Percentiles rank a stretch among this genome's conserved stretches.
Conservation (phyloP, 2,329 filamentous ascomycete species). For the Dryadomyces quercivorus region DNA sequence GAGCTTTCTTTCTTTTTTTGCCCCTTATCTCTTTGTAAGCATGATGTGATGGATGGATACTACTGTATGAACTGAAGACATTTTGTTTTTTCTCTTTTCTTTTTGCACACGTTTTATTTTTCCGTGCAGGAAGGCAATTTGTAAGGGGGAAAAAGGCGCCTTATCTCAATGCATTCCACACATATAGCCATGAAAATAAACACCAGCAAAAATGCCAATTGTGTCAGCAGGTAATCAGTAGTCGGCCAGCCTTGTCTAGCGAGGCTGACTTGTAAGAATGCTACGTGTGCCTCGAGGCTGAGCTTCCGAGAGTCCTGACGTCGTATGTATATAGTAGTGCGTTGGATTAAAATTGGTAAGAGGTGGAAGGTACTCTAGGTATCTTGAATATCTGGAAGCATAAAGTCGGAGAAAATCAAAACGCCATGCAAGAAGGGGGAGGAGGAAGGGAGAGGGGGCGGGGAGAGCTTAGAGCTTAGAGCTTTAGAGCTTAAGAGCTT, state of each 20-base stretch:
- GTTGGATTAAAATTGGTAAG: not conserved
- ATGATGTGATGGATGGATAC: conserved; percentile 1
- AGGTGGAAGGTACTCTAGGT: not conserved
- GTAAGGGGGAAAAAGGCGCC: not conserved
- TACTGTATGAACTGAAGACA: not conserved
- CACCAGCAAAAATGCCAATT: too few species aligned
- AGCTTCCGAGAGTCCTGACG: too few species aligned
- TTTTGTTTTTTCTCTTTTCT: not conserved
- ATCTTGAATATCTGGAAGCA: not conserved
- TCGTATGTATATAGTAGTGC: too few species aligned
- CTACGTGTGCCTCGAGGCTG: too few species aligned
- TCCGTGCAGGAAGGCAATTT: not conserved
- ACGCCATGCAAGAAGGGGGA: not conserved
- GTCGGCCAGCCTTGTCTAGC: too few species aligned
- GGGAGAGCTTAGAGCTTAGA: not conserved
- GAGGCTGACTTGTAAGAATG: too few species aligned
- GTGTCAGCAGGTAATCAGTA: too few species aligned
- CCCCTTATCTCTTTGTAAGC: not conserved
- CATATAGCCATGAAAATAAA: too few species aligned
- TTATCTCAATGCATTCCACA: too few species aligned
- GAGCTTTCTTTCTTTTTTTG: not conserved
- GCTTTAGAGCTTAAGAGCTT: too few species aligned
- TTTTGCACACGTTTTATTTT: not conserved
- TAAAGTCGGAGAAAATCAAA: not conserved
- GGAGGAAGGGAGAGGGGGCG: too few species aligned